Base-by-base conservation (phyloP, 441 rosid species). In the Erodium chrysanthum region DNA sequence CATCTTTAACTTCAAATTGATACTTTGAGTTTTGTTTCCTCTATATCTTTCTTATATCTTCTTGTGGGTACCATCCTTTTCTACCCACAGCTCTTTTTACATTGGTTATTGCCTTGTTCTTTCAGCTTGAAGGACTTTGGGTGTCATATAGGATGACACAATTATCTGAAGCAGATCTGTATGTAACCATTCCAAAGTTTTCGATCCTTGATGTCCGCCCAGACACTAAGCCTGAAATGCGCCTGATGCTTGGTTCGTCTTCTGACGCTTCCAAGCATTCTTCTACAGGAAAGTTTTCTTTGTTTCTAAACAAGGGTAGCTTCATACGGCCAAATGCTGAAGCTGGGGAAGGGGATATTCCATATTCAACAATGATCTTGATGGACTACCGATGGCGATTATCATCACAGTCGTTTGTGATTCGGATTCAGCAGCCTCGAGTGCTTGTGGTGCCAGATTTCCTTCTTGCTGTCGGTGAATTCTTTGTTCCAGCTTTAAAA, bases 51-150 rank as follows among this genome's bases (percentile, higher is more conserved):
- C 17, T 58, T 72, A 17, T 59, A 25, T 70, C 42, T 3, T n/a
- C 18, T 25, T 22, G 25, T 37, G 50, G 35, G 66, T 23, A 15
- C 60, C 46, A 37, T 37, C 42, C 7, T 37, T 37, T 37, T 37
- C 42, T 37, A 37, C 42, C 42, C 42, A 37, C 42, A 7, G 14
- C 14, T 21, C 22, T 58, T 11, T 31, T 58, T 22, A 58, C 58
- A 21, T 37, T 14, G 72, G 72, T 73, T 69, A 6, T 65, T 35
- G 76, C 46, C 69, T 70, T 77, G 72, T 73, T 70, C 72, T 72
- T 79, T 79, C 89, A 95, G 99, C 85, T 95, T 72, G 98, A 95
- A 84, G 96, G 95, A 68, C 87, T 95, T 71, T 95, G 99, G 99
- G 96, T 92, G 67, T 84, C 91, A 73, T 95, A 90, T 75, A 80